Conservation (phyloP, 139 green algal genomes). For the Chlorokybus atmophyticus region DNA sequence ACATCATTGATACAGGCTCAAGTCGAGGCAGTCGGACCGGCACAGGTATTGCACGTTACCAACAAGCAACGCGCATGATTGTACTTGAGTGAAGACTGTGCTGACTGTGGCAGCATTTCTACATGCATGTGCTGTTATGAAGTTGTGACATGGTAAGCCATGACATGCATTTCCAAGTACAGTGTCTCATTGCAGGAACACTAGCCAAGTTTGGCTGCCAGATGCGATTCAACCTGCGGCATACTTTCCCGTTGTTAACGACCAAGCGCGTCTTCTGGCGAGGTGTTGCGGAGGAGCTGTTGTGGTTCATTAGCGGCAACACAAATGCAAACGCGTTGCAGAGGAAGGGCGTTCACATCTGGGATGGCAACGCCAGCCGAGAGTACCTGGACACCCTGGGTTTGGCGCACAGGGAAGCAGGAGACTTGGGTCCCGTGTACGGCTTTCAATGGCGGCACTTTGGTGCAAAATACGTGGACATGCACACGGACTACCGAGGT, state of each 20-base stretch:
- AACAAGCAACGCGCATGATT: not conserved
- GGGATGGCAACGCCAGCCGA: conserved; percentile 80
- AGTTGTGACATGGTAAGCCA: not conserved
- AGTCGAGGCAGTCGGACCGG: conserved; percentile 78
- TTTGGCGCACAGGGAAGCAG: conserved; percentile 59
- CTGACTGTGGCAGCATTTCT: not conserved
- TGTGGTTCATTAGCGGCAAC: conserved; percentile 90
- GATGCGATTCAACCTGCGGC: conserved; percentile 86
- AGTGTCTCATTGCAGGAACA: too few relatives aligned
- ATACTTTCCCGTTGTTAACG: conserved; percentile 92
- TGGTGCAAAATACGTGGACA: conserved; percentile 83
- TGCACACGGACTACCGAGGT: conserved; percentile 89
- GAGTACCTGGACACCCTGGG: conserved; percentile 37
- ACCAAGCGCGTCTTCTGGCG: conserved; percentile 94
- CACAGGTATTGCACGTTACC: conserved; percentile 59
- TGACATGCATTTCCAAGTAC: too few relatives aligned
- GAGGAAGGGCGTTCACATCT: conserved; percentile 87
- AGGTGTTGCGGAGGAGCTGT: conserved; percentile 90
- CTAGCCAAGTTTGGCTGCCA: too few relatives aligned
- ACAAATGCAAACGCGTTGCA: conserved; percentile 71
- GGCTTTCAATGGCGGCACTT: conserved; percentile 99
- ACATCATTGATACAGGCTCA: conserved; percentile 66
- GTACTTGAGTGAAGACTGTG: not conserved
- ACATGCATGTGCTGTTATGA: not conserved
- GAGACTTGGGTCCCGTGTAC: conserved; percentile 94